These are phyloP conservation scores for Botryobasidium botryosum DNA, from an alignment of 768 basidiomycete genomes.

Conservation along the genomic window DNA sequence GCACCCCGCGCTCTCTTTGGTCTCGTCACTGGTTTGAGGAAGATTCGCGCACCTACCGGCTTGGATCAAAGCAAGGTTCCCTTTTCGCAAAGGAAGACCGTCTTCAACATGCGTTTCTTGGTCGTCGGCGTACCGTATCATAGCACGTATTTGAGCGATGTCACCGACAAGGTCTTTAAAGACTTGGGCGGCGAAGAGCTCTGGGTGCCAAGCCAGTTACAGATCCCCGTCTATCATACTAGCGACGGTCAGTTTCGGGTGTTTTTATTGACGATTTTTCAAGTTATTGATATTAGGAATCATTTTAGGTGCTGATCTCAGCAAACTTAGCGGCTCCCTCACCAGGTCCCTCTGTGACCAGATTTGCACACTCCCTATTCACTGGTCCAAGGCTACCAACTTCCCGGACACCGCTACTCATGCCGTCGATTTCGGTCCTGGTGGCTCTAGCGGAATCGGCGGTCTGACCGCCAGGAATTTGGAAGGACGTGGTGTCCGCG, in stretches of 20 bases:
- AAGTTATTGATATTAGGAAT: neutral
- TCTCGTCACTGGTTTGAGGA: slow-evolving; percentile 77
- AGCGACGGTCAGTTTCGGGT: slow-evolving; percentile 56
- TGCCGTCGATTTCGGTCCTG: slow-evolving; percentile 91
- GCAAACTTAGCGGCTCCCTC: slow-evolving; percentile 47
- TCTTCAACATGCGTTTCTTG: slow-evolving; percentile 84
- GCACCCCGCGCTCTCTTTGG: slow-evolving; percentile 86
- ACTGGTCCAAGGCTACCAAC: slow-evolving; percentile 80
- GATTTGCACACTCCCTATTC: slow-evolving; percentile 80
- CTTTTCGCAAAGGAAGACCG: slow-evolving; percentile 87
- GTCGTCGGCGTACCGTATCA: slow-evolving; percentile 96
- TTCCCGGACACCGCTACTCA: slow-evolving; percentile 89
- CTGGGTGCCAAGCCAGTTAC: slow-evolving; percentile 46
- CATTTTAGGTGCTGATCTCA: slow-evolving; percentile 64
- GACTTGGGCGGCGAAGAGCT: slow-evolving; percentile 66
- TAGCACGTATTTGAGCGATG: slow-evolving; percentile 63
- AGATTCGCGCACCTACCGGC: slow-evolving; percentile 72
- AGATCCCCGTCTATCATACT: slow-evolving; percentile 80
- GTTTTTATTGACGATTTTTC: slow-evolving; percentile 4
- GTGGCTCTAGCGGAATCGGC: slow-evolving; percentile 85
- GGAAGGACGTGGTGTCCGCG: slow-evolving; percentile 84
- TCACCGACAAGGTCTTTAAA: slow-evolving; percentile 56
- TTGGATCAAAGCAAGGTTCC: slow-evolving; percentile 88
- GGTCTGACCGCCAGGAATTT: slow-evolving; percentile 77
- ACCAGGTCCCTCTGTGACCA: slow-evolving; percentile 83